phyloP scores from a whole-genome alignment of 768 basidiomycete species.

The Mycena venus region DNA sequence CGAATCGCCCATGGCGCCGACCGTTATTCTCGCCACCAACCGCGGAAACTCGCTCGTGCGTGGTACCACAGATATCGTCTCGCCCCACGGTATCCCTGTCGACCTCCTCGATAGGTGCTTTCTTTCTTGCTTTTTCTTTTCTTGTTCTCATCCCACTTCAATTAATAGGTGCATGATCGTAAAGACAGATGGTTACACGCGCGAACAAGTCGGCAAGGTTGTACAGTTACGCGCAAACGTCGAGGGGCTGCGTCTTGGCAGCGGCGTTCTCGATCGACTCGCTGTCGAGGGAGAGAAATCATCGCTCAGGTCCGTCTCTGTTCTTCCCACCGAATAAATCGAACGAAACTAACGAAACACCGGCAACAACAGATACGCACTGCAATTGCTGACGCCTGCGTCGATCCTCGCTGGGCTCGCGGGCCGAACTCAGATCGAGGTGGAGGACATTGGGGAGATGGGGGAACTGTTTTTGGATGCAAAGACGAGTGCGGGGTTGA shows the following conservation, averaged over 20 bases:
- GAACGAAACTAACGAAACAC: slow-evolving; percentile 40
- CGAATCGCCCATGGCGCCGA: slow-evolving; percentile 97
- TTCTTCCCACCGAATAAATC: too few species aligned
- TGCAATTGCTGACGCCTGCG: slow-evolving; percentile 49
- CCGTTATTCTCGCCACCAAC: slow-evolving; percentile 97
- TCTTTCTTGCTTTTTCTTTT: neutral
- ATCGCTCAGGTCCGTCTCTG: slow-evolving; percentile 2
- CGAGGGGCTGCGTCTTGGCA: slow-evolving; percentile 77
- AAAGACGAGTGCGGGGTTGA: slow-evolving; percentile 78
- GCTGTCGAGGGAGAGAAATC: slow-evolving; percentile 39
- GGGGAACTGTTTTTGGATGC: slow-evolving; percentile 96
- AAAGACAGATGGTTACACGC: slow-evolving; percentile 85
- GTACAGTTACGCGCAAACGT: slow-evolving; percentile 77
- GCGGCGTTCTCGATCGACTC: slow-evolving; percentile 51
- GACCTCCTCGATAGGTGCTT: slow-evolving; percentile 92
- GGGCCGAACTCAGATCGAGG: slow-evolving; percentile 84
- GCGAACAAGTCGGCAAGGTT: slow-evolving; percentile 27
- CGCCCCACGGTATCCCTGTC: slow-evolving; percentile 94
- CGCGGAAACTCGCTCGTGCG: slow-evolving; percentile 93
- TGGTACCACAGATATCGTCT: slow-evolving; percentile 91
- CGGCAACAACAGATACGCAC: slow-evolving; percentile 12
- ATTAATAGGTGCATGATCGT: slow-evolving; percentile 89
- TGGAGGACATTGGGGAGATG: slow-evolving; percentile 95
- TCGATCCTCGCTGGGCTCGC: slow-evolving; percentile 87
- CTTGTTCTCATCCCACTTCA: slow-evolving; percentile 2